Conservation (phyloP, 495 filamentous ascomycete genomes). For the Penicillium angulare region DNA sequence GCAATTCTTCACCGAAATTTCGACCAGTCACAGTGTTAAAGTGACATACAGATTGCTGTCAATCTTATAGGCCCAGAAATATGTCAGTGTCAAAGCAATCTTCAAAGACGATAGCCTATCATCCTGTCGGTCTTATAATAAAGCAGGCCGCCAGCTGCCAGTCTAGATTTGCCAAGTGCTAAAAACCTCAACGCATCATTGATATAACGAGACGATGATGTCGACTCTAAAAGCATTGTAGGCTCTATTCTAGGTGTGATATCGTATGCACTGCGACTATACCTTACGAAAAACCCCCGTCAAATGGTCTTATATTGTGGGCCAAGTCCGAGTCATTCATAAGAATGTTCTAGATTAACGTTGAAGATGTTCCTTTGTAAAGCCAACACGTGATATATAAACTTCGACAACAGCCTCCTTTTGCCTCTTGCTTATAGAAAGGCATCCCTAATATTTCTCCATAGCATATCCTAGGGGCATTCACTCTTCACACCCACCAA, state of each 20-base stretch:
- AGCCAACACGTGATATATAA: slow-evolving; percentile 15
- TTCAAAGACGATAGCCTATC: not conserved
- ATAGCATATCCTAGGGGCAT: slow-evolving; percentile 5
- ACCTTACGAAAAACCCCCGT: slow-evolving; percentile 1
- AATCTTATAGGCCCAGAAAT: not conserved
- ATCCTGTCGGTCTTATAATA: slow-evolving; percentile 9
- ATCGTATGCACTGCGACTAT: slow-evolving; percentile 6
- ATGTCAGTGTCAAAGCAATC: slow-evolving; percentile 5
- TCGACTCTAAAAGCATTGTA: slow-evolving; percentile 5
- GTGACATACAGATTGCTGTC: slow-evolving; percentile 15
- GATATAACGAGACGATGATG: slow-evolving; percentile 9
- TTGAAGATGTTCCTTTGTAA: not conserved
- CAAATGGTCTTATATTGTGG: slow-evolving; percentile 4
- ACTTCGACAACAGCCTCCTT: slow-evolving; percentile 5
- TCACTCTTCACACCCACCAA: slow-evolving; percentile 6
- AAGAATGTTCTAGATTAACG: no score
- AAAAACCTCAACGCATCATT: slow-evolving; percentile 4
- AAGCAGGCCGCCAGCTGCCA: slow-evolving; percentile 3
- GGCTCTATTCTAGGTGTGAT: slow-evolving; percentile 3
- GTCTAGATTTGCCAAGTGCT: slow-evolving; percentile 4
- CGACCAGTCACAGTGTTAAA: slow-evolving; percentile 10
- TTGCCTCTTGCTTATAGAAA: slow-evolving; percentile 2
- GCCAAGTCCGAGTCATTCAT: no score
- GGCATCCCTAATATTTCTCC: slow-evolving; percentile 1
- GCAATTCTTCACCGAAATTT: not conserved